These are phyloP conservation scores for Aspergillus vadensis DNA, from an alignment of 2,329 filamentous ascomycete genomes.

Conservation along the genomic window DNA sequence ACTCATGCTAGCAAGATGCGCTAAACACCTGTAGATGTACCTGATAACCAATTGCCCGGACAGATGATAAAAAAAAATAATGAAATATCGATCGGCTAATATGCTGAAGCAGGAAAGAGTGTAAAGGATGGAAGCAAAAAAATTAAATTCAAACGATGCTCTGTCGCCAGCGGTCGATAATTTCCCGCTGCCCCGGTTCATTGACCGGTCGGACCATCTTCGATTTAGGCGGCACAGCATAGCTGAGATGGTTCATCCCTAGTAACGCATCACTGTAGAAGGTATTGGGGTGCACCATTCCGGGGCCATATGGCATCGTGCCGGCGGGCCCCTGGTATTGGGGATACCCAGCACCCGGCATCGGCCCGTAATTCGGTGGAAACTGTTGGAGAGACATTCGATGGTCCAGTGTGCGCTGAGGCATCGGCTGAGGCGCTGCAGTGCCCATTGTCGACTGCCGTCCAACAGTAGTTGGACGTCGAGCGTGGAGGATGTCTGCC, in stretches of 20 bases:
- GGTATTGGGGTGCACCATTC: slow-evolving; percentile 27
- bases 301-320: slow-evolving; percentile 29
- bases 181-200: slow-evolving; percentile 55
- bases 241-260: slow-evolving; percentile 31
- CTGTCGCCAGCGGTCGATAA: slow-evolving; percentile 63
- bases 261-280: slow-evolving; percentile 32
- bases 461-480: slow-evolving; percentile 47
- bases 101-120: background rate
- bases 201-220: slow-evolving; percentile 40
- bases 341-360: slow-evolving; percentile 16
- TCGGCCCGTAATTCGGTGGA: slow-evolving; percentile 24
- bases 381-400: slow-evolving; percentile 37
- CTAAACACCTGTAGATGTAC: background rate
- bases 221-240: slow-evolving; percentile 29
- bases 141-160: slow-evolving; percentile 34
- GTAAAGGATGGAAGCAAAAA: background rate
- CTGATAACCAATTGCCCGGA: background rate
- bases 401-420: slow-evolving; percentile 24
- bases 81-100: background rate
- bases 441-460: slow-evolving; percentile 30
- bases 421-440: slow-evolving; percentile 18
- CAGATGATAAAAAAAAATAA: background rate
- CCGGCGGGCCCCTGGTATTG: slow-evolving; percentile 23
- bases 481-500: slow-evolving; percentile 54
- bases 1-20: background rate